Base-by-base conservation (phyloP, 2,329 filamentous ascomycete species). In the Geosmithia morbida region DNA sequence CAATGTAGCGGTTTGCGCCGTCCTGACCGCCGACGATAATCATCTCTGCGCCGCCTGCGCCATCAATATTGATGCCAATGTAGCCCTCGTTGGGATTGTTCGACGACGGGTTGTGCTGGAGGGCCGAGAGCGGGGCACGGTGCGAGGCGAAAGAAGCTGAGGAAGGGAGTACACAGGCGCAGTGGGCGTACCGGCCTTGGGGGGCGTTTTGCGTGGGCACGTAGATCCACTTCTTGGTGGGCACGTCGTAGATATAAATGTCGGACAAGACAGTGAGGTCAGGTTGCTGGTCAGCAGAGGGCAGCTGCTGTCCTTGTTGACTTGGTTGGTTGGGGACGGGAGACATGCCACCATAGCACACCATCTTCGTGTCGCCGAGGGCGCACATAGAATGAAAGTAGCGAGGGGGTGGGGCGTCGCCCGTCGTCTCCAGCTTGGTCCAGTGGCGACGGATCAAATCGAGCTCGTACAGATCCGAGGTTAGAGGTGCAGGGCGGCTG, bases 261-360 rank as follows among this genome's bases (percentile, higher is more conserved):
- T 98, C 92, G 7, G 90, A 96, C 89, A 98, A 96, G 48, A 97
- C 92, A 2, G 88, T 83, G 4, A 97, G 86, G 58, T 96, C 89
- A 39, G 87, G 81, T 55, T 88, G 85, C 14, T 37, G 33, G 6
- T 37, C 11, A 5, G 10, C 33, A 16, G 11, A 11, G 14, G 33
- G 14, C 11, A 13, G 33, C 48, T 79, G 70, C 10, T 71, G 68
- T 11, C 71, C 68, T 16, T 65, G 63, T 19, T 65, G 59, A 44
- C 64, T 56, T 33, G 72, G 62, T 43, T 73, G 68, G 48, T 67
- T 72, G 7, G 73, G 68, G 11, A 81, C 77, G 1, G 90, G 89
- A 10, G 90, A 96, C 92, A 98, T 98, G 55, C 92, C 92, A 49
- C 92, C 92, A 63, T 97, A 98, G 65, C 90, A 97, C 3, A 98